Base-by-base conservation (phyloP, 1,284 basidiomycete species). In the Polyporus tsugae region DNA sequence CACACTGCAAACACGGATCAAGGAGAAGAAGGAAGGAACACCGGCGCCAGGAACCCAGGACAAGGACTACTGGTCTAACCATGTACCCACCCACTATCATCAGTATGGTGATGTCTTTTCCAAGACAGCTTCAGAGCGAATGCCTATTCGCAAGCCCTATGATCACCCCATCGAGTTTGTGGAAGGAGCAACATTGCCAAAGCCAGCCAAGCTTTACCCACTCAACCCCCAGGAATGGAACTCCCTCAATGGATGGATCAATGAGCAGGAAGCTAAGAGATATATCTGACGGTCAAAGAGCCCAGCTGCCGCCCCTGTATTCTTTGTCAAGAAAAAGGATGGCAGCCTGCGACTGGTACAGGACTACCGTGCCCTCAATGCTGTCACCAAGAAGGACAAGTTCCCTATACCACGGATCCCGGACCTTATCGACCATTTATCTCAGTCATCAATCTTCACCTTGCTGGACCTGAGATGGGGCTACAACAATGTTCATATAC, bases 301-400 rank as follows among this genome's bases (percentile, higher is more conserved):
- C 7, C 73, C 75, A 2, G 71, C 74, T 33, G 78, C 66, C 0
- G 68, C 80, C 0, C 78, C 81, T 0, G 72, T 82, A 55, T 75
- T 84, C 15, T 84, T 83, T 65, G 76, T 82, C 38, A 77, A 78
- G 60, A 84, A 84, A 72, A 82, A 82, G 70, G 81, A 83, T 64
- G 78, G 69, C 49, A 52, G 25, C 9, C 22, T 52, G 13, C 22
- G 49, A 25, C 49, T 52, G 1, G 22, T 52, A 9, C 49, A 52
- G 58, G 81, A 84, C 62, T 84, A 75, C 53, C 66, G 70, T 25
- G 60, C 65, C 25, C 60, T 75, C 15, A 74, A 75, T 36, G n/a
- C 49, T 4, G 49, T 25, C 33, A 83, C 79, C 0, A 67, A 77
- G 13, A 82, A 68, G 63, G 64, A 68, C 58, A 57, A 60, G 7